Conservation (phyloP, 202 grass and related monocot genomes). For the Setaria italica region DNA sequence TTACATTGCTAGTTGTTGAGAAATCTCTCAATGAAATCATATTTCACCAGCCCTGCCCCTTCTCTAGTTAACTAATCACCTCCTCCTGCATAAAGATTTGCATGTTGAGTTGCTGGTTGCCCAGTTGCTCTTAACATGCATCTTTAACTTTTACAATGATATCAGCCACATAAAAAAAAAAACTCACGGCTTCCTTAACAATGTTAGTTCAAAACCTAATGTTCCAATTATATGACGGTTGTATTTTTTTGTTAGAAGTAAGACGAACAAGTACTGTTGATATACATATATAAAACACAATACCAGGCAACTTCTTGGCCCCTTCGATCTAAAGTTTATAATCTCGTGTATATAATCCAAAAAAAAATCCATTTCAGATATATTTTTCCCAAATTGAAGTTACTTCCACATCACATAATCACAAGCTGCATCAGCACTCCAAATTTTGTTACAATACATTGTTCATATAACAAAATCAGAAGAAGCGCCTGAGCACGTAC, state of each 20-base stretch:
- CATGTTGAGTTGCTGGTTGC: slow-evolving; percentile 15
- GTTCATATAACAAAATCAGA: background rate
- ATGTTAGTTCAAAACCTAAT: background rate
- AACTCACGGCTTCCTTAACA: too few relatives aligned
- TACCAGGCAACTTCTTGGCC: background rate
- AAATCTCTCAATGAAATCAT: background rate
- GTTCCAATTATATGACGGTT: background rate
- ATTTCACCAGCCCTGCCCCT: background rate
- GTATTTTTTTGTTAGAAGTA: background rate
- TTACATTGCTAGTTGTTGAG: background rate
- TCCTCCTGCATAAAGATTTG: background rate
- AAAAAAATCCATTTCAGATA: too few relatives aligned
- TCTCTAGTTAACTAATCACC: background rate
- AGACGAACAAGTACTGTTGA: background rate
- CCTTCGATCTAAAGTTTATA: background rate
- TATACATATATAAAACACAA: background rate
- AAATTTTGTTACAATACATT: background rate
- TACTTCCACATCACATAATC: background rate
- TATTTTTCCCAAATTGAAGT: background rate
- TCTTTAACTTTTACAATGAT: background rate
- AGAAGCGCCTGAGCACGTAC: background rate
- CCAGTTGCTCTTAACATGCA: background rate
- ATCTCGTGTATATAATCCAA: background rate
- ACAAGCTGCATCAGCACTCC: background rate
- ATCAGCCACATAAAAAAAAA: background rate